A percentile compares a stretch with the other conserved stretches of the same genome.
These are phyloP conservation scores for Pilatotrama ljubarskyi DNA, from an alignment of 768 basidiomycete genomes.

Conservation along the genomic window DNA sequence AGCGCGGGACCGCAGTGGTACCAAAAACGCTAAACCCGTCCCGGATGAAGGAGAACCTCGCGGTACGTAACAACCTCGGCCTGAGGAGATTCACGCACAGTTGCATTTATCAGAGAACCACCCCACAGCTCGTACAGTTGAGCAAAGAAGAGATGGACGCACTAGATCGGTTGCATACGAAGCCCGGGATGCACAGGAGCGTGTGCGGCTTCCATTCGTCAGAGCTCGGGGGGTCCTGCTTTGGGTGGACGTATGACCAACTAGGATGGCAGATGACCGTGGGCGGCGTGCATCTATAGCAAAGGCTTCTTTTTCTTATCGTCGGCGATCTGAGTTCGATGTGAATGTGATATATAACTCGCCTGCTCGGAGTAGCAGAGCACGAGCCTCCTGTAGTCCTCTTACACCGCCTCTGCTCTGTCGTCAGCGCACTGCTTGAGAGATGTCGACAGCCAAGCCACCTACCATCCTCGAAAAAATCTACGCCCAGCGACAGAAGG, in stretches of 20 bases:
- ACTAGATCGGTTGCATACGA: not conserved
- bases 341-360: too few species aligned
- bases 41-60: slow-evolving; percentile 49
- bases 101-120: not conserved
- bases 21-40: slow-evolving; percentile 47
- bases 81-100: not conserved
- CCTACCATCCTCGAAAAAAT: slow-evolving; percentile 89
- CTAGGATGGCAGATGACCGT: slow-evolving; percentile 35
- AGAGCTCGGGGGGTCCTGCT: slow-evolving; percentile 30
- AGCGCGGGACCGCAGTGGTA: slow-evolving; percentile 42
- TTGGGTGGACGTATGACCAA: slow-evolving; percentile 39
- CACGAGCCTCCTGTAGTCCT: too few species aligned
- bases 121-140: not conserved
- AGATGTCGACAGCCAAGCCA: slow-evolving; percentile 37
- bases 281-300: slow-evolving; percentile 10
- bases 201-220: slow-evolving; percentile 15
- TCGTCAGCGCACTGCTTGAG: too few species aligned
- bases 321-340: not conserved
- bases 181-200: slow-evolving; percentile 12
- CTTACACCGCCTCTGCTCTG: too few species aligned
- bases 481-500: slow-evolving; percentile 77
- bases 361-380: too few species aligned
- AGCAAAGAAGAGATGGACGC: not conserved
- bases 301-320: not conserved
- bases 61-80: slow-evolving; percentile 32